Evolutionary conservation across 106 monocot species (phyloP).

Genomic region (Xerophyta viscosa): DNA sequence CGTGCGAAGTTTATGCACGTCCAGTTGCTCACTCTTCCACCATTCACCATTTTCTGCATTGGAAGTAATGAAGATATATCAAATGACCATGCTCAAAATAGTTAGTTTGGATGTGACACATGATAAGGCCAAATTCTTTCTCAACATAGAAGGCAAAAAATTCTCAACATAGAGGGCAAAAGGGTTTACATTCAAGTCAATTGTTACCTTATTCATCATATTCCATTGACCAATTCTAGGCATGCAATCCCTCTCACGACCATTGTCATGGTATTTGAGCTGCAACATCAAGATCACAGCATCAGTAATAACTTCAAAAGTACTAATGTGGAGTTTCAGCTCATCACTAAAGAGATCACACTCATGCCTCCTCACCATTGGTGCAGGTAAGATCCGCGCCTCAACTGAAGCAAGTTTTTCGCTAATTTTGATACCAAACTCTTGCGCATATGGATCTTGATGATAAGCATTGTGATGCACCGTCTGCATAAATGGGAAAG

Average conservation of each 20-base stretch:
- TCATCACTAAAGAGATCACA: neutral
- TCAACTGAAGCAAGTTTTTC: conserved; percentile 84
- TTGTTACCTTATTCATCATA: conserved; percentile 99
- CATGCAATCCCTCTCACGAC: conserved; percentile 70
- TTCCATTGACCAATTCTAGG: conserved; percentile 99
- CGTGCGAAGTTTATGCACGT: conserved; percentile 69
- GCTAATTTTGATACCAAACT: conserved; percentile 90
- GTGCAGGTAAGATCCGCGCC: conserved; percentile 86
- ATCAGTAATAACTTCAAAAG: neutral
- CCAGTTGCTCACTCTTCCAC: conserved; percentile 70
- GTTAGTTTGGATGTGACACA: too few relatives aligned
- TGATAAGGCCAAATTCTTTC: neutral
- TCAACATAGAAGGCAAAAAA: too few relatives aligned
- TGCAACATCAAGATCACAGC: conserved; percentile 10
- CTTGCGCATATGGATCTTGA: conserved; percentile 73
- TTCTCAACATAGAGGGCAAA: too few relatives aligned
- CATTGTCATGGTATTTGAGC: conserved; percentile 93
- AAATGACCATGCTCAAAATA: neutral
- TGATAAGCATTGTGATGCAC: conserved; percentile 84
- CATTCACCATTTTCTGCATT: conserved; percentile 79
- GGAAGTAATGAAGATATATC: neutral
- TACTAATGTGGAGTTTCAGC: neutral
- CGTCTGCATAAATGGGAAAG: conserved; percentile 32
- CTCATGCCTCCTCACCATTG: conserved; percentile 35
- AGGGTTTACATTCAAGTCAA: too few relatives aligned